These are phyloP conservation scores for Lactarius sanguifluus DNA, from an alignment of 768 basidiomycete genomes.

Conservation along the genomic window DNA sequence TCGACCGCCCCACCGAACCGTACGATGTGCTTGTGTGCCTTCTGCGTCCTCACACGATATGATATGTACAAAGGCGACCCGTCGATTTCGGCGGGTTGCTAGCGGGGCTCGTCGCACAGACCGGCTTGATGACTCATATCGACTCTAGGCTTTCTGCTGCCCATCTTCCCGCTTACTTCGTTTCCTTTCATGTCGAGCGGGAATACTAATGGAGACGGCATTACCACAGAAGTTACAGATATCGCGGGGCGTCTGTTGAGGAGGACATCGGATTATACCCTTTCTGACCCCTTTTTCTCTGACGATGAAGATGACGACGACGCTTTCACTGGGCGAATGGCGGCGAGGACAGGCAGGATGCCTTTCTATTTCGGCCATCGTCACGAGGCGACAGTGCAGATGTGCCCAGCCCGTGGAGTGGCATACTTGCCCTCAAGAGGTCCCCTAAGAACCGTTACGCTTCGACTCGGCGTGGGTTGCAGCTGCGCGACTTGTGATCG, in stretches of 20 bases:
- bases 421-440: background rate
- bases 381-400: background rate
- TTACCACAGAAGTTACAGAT: background rate
- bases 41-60: constrained; percentile 29
- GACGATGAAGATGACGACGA: background rate
- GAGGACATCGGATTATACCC: background rate
- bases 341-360: too few relatives aligned
- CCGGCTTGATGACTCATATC: constrained; percentile 40
- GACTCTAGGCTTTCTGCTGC: background rate
- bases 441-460: constrained; percentile 35
- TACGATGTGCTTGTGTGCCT: constrained; percentile 29
- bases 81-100: constrained; percentile 37
- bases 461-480: constrained; percentile 53
- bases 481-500: constrained; percentile 50
- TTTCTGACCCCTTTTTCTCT: too few relatives aligned
- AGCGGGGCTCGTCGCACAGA: constrained; percentile 43
- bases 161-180: background rate
- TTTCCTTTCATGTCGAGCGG: background rate
- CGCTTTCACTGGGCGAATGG: too few relatives aligned
- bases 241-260: background rate
- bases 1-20: constrained; percentile 37
- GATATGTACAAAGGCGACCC: constrained; percentile 31
- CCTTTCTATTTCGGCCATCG: too few relatives aligned
- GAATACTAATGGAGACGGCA: background rate
- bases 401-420: too few relatives aligned